Evolutionary conservation across 2,329 filamentous ascomycete species (phyloP), one percentile per base, ranked within the genome.

Genomic region (Anthostomella pinea): DNA sequence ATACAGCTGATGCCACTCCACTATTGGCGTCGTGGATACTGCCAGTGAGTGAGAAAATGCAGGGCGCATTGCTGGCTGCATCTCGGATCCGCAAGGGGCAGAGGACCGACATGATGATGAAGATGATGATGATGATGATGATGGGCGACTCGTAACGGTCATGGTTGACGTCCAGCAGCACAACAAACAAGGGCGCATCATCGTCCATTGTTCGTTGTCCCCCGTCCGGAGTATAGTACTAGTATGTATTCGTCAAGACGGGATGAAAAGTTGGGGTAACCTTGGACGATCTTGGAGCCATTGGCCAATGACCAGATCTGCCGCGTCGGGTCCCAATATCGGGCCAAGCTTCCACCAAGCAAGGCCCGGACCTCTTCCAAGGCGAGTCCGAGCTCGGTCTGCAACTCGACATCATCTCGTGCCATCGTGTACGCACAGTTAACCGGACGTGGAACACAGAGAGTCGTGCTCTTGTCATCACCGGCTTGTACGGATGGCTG

Each of bases 301-400:
- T 57, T 57, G 55, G 42, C 56, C 55, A 59, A 58, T 59, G 45
- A 46, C 40, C 32, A 53, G 49, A 43, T 52, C 39, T 56, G 41
- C 52, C 54, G 54, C 47, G 34, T 45, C 53, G 48, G 46, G 42
- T 47, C 45, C 42, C 43, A 40, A 47, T 47, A 36, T 53, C 52
- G 52, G 46, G 44, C 45, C 51, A 49, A 50, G 51, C 39, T 51
- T 41, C 39, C 43, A 44, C 40, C 43, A 40, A 22, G 39, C 33
- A 36, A 47, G 41, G 26, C 19, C 45, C 41, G 41, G 35, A 35
- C 27, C 25, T 24, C 30, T 14, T 21, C 15, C 30, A 23, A 35
- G 31, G 36, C 39, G 43, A 45, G 39, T 48, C 48, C 48, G 41
- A 41, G 45, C 43, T 47, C 46, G 46, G 46, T 48, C 28, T 31